These are phyloP conservation scores for Magnusiomyces magnusii DNA, from an alignment of 1,139 yeast genomes.

Conservation along the genomic window DNA sequence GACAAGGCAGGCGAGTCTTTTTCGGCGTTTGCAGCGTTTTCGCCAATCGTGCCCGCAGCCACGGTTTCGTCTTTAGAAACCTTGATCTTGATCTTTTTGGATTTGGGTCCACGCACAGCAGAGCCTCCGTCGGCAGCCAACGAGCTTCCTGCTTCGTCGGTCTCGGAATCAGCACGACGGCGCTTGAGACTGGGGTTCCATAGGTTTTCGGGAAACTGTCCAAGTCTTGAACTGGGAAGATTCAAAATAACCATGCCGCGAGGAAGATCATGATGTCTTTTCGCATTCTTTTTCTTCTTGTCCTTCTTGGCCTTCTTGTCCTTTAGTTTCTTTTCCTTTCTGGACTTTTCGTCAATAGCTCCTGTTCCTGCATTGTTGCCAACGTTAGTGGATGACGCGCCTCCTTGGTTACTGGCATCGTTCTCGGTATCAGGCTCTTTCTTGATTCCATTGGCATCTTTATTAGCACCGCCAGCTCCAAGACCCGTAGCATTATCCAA, in stretches of 20 bases:
- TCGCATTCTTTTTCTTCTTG: conserved; percentile 19
- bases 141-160: conserved; percentile 18
- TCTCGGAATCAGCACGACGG: conserved; percentile 34
- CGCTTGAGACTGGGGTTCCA: conserved; percentile 66
- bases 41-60: not conserved
- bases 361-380: not conserved
- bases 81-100: conserved; percentile 14
- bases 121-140: conserved; percentile 11
- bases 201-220: conserved; percentile 68
- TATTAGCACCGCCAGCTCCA: conserved; percentile 16
- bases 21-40: not conserved
- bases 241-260: conserved; percentile 62
- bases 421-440: conserved; percentile 12
- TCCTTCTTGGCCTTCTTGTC: conserved; percentile 27
- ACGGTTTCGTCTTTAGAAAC: not conserved
- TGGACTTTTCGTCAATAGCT: conserved; percentile 9
- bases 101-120: conserved; percentile 4
- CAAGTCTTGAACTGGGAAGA: conserved; percentile 53
- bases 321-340: conserved; percentile 18
- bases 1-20: not conserved
- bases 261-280: conserved; percentile 33
- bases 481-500: conserved; percentile 16
- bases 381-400: conserved; percentile 11
- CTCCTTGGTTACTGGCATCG: not conserved
- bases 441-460: conserved; percentile 18